Evolutionary conservation across 768 basidiomycete species (phyloP), one percentile per base, ranked within the genome.

Genomic region (Xerocomus brunneocitrinus): DNA sequence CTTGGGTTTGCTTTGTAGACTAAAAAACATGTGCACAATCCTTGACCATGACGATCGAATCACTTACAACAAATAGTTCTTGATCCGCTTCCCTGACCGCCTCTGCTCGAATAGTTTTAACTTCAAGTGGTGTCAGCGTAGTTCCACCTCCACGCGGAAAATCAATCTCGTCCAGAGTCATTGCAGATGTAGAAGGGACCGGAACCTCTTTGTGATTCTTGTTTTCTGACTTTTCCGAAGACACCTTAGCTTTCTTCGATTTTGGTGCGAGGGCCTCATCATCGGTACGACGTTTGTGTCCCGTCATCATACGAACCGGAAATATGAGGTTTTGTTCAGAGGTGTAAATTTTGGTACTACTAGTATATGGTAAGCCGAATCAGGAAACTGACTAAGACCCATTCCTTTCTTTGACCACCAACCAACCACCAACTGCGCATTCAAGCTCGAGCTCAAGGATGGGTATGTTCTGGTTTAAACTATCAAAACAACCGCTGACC

Each of bases 61-160:
- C 12, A 65, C 79, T 45, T 55, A 85, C 89, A 71, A 80, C 71
- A 63, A 91, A 88, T 3, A 92, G 72, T 58, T 93, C 90, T 32
- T 81, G 79, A 62, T 94, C 81, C 0, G 90, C 93, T 67, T 97
- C 94, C 65, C 84, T 83, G 8, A 82, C 74, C 5, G 84, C 95
- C 68, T 98, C 95, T 24, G 87, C 84, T 48, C 86, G 82, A 34
- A 91, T 82, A 49, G 84, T 74, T 70, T 95, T 94, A 50, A 93
- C 85, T 69, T 99, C 95, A 7, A 91, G 73, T 31, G 93, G 87
- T 19, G 95, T 97, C 60, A 95, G 79, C 31, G 76, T 79, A 1
- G 92, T 89, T 49, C 95, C 95, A 27, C 95, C 95, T 27, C 95
- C 97, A 60, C 95, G 84, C 53, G 95, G 95, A 71, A 98, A 99